These are phyloP conservation scores for Blastobotrys proliferans DNA, from an alignment of 1,139 yeast genomes.

Conservation along the genomic window DNA sequence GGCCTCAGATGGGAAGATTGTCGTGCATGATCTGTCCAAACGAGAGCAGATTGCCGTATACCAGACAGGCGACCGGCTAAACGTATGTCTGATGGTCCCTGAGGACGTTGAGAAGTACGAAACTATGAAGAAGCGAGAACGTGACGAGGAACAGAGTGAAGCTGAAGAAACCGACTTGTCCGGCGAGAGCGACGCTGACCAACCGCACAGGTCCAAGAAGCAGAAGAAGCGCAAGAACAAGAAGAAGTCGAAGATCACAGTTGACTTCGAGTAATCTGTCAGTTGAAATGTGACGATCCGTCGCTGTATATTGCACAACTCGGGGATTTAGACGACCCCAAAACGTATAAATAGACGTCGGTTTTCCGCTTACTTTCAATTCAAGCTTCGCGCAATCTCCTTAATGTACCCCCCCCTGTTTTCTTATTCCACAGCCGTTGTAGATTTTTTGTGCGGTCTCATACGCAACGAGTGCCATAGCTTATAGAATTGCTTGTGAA, in stretches of 20 bases:
- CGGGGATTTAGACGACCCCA: no score
- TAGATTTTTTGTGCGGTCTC: no score
- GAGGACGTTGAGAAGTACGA: conserved; percentile 72
- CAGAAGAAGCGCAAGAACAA: conserved; percentile 43
- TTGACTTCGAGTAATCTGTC: conserved; percentile 17
- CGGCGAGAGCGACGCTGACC: conserved; percentile 21
- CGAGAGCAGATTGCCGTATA: conserved; percentile 86
- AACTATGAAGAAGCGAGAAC: conserved; percentile 62
- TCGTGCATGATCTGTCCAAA: conserved; percentile 74
- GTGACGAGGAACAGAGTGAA: conserved; percentile 34
- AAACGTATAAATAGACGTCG: no score
- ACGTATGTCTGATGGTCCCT: conserved; percentile 74
- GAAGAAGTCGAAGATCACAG: conserved; percentile 24
- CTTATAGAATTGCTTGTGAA: no score
- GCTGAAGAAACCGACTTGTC: conserved; percentile 52
- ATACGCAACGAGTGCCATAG: no score
- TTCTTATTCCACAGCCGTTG: no score
- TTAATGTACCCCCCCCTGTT: no score
- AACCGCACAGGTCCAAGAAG: conserved; percentile 40
- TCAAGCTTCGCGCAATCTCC: no score
- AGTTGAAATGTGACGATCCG: no score
- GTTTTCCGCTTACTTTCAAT: no score
- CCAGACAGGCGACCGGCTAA: conserved; percentile 88
- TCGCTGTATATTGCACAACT: no score
- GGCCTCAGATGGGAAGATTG: conserved; percentile 89